phyloP scores from a whole-genome alignment of 164 flowering plant species.

The Cinnamomum chago region DNA sequence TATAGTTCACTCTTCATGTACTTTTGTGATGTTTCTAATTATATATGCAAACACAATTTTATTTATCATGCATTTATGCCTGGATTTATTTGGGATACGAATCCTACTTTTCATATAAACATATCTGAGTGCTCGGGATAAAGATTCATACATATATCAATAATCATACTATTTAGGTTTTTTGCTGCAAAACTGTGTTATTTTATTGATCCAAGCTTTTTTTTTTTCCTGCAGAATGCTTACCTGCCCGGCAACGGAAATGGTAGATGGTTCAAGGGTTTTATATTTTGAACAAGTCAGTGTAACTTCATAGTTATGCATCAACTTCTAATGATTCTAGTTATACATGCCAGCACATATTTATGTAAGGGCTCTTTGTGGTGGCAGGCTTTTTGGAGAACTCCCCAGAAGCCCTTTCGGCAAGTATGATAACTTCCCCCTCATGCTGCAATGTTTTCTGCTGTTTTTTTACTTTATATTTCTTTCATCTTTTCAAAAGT shows the following conservation, averaged over 20 bases:
- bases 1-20: no score
- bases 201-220: neutral
- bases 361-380: conserved; percentile 12
- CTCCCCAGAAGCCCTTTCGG: conserved; percentile 94
- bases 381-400: conserved; percentile 94
- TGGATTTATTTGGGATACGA: no score
- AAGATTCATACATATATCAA: no score
- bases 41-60: no score
- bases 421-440: conserved; percentile 44
- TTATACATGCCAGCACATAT: neutral
- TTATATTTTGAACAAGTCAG: conserved; percentile 79
- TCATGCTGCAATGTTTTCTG: neutral
- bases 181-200: neutral
- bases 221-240: conserved; percentile 51
- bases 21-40: no score
- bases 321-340: neutral
- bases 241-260: conserved; percentile 91
- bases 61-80: no score
- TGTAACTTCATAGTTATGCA: neutral
- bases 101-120: no score
- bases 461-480: no score
- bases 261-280: conserved; percentile 91
- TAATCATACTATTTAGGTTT: no score
- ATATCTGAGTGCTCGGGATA: no score
- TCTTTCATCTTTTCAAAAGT: neutral